Base-by-base conservation (phyloP, 306 rosid genomes). In the Casuarina cunninghamiana region DNA sequence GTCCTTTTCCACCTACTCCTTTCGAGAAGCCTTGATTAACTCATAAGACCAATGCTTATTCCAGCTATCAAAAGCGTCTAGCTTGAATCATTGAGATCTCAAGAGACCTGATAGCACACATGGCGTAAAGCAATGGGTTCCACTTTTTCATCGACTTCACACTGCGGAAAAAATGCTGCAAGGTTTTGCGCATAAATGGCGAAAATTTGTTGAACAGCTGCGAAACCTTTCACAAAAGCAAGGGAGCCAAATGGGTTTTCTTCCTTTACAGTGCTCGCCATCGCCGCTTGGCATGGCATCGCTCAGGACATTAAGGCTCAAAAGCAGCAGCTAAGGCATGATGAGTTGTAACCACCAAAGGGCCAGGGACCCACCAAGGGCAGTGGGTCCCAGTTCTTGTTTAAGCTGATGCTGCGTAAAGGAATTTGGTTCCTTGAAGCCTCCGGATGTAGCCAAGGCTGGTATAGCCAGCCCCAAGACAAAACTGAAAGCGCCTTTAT, bases 401-500 rank as follows among this genome's bases (percentile, higher is more conserved):
- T 83, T 26, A 37, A 62, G 67, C 37, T 83, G 77, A 72, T 71
- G 58, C 17, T 67, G 10, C 16, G 5, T 12, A 60, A 53, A 32
- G 71, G 68, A 74, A 54, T 41, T 58, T 53, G 65, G 78, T 69
- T 75, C 53, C 83, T 81, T 78, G 69, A 71, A 26, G 73, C 11
- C 58, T 69, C 42, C 19, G 16, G 54, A n/a, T 1, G 67, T 46
- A 45, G 13, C 58, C 26, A 80, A 74, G 66, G 53, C 71, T 65
- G 74, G 72, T 68, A 11, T 76, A 80, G 45, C 80, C 78, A 26
- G 32, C 32, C 32, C 32, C 51, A 19, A 13, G 55, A 70, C 58
- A 48, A 72, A 84, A 80, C 82, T 60, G 80, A 84, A 84, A 77
- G 78, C 71, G 60, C 44, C 84, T 80, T 71, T 74, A 74, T 51